Percentiles rank a stretch among this genome's conserved stretches.
Conservation (phyloP, 495 filamentous ascomycete species). For the Annulohypoxylon moriforme region DNA sequence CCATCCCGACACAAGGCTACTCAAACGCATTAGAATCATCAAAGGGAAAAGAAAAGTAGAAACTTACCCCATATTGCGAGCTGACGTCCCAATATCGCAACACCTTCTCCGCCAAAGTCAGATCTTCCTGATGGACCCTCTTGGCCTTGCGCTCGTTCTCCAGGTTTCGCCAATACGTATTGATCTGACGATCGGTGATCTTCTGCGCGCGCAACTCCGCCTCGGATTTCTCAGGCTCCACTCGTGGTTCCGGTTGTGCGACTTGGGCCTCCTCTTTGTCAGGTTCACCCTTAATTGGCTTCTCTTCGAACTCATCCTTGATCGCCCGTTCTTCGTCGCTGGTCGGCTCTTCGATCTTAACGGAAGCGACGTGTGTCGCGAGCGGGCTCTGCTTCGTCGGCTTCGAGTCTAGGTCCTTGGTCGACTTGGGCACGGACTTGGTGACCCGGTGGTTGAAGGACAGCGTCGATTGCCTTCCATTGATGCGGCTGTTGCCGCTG, state of each 20-base stretch:
- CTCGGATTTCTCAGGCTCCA: conserved; percentile 53
- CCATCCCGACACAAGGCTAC: conserved; percentile 89
- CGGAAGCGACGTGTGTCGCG: conserved; percentile 29
- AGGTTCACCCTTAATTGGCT: conserved; percentile 24
- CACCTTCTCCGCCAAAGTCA: conserved; percentile 83
- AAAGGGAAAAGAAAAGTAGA: conserved; percentile 1
- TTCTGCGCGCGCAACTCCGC: conserved; percentile 67
- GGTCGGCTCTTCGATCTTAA: conserved; percentile 33
- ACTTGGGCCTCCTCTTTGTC: conserved; percentile 28
- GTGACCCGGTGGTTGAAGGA: conserved; percentile 81
- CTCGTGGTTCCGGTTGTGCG: neutral
- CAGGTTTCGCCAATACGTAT: conserved; percentile 76
- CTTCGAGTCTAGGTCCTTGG: conserved; percentile 63
- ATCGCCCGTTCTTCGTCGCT: conserved; percentile 36
- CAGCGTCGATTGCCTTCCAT: conserved; percentile 73
- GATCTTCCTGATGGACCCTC: conserved; percentile 76
- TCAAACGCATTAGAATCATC: conserved; percentile 19
- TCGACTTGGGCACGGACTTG: conserved; percentile 70
- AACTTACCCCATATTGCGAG: conserved; percentile 86
- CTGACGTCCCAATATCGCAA: conserved; percentile 89
- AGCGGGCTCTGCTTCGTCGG: conserved; percentile 44
- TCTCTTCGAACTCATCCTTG: conserved; percentile 36
- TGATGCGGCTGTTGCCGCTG: conserved; percentile 56
- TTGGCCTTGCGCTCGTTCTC: conserved; percentile 64
- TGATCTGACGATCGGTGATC: conserved; percentile 71